A percentile compares a stretch with the other conserved stretches of the same genome.
phyloP scores from a whole-genome alignment of 2,329 filamentous ascomycete genomes.

The Cercospora sp. region DNA sequence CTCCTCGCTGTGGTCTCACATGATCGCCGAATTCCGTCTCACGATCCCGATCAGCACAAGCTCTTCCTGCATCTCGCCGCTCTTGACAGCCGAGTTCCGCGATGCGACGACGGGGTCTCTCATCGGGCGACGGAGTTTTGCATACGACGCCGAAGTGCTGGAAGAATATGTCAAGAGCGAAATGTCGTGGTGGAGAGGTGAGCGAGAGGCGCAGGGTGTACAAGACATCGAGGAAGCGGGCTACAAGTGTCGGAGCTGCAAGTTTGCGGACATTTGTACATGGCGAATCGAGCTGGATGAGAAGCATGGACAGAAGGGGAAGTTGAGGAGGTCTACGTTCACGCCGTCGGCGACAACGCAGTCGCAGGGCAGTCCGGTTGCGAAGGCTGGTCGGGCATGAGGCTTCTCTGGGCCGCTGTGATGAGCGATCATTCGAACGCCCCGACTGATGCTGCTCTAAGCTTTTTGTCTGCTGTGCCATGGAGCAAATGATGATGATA shows the following conservation, averaged over 20 bases:
- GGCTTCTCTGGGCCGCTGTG: background rate
- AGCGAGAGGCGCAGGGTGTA: constrained; percentile 71
- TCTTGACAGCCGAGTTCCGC: constrained; percentile 60
- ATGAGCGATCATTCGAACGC: no score
- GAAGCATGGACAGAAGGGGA: constrained; percentile 47
- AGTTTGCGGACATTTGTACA: constrained; percentile 74
- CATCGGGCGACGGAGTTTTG: constrained; percentile 61
- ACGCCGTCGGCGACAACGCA: background rate
- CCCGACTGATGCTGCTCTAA: background rate
- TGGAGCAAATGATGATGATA: background rate
- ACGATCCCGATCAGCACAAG: constrained; percentile 45
- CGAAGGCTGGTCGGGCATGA: background rate
- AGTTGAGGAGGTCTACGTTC: constrained; percentile 15
- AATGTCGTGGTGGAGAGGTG: constrained; percentile 86
- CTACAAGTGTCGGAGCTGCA: constrained; percentile 83
- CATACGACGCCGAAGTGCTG: constrained; percentile 65
- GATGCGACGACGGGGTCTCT: constrained; percentile 49
- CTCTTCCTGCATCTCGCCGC: constrained; percentile 48
- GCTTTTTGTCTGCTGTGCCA: background rate
- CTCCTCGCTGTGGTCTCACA: constrained; percentile 59
- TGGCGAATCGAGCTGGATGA: constrained; percentile 74
- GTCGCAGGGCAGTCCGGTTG: background rate
- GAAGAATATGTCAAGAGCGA: constrained; percentile 66
- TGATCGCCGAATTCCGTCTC: constrained; percentile 59
- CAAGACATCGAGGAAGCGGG: constrained; percentile 68